Evolutionary conservation across 495 filamentous ascomycete genomes (phyloP), one percentile per base, ranked within the genome.

Genomic region (Hapsidospora chrysogenum): DNA sequence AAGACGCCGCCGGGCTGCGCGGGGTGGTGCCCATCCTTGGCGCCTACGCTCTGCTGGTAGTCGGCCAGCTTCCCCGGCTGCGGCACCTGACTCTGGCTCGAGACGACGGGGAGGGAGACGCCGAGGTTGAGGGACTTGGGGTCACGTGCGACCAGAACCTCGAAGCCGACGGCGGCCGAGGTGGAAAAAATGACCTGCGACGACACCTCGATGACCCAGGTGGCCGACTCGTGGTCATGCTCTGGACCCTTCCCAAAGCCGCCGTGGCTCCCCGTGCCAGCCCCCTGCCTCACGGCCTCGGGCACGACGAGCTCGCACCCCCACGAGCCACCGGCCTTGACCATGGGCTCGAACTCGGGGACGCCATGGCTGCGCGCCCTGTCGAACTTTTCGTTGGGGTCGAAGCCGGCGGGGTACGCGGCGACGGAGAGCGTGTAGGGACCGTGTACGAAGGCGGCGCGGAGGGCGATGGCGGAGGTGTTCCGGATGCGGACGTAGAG

Each of bases 381-480:
- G 17, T 76, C 70, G 35, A 76, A 70, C 37, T 78, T 80, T 40
- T 60, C 53, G 49, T 92, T 80, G 3, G 85, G 83, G 45, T 82
- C 70, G 54, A 85, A 95, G 25, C 63, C 67, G 0, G 75, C 62
- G 3, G 85, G 83, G 46, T 85, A 87, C 13, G 85, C 78, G 27
- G 87, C 75, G 7, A 85, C 72, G 42, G 85, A 82, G 7, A 96
- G 66, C 1, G 75, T 92, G 53, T 97, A 97, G 2, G 89, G 89
- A 1, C 89, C 89, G 55, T 92, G 89, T 27, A 97, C 72, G 49
- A 94, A 97, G 25, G 89, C 89, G 31, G 89, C 89, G 44, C 89
- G 81, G 9, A 96, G 63, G 3, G 89, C 76, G 38, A 87, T 80
- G 10, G 85, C 76, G 15, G 82, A 86, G n/a, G 79, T 82, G 46